Evolutionary conservation across 1,284 basidiomycete species (phyloP), one percentile per base, ranked within the genome.

Genomic region (Pseudozyma hubeiensis): DNA sequence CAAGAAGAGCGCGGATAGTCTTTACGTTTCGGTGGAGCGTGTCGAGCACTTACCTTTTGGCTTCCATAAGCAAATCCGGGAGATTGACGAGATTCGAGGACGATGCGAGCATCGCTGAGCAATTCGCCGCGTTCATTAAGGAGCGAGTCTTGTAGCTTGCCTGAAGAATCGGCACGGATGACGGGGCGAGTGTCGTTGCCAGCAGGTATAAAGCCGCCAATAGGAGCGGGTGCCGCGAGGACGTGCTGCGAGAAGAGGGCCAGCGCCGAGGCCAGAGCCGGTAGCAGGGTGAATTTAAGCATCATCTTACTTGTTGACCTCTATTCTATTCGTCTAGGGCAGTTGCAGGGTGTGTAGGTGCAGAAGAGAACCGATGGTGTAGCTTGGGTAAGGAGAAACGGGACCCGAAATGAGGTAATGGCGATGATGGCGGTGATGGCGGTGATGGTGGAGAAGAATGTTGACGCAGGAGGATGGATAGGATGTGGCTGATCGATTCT

Each of bases 11-110:
- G 47, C 31, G 24, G 31, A 34, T 9, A 19, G 24, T 51, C 37
- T 7, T 16, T 24, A 8, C 34, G 1, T 2, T 43, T 19, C 29
- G 6, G 19, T n/a, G n/a, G 24, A 24, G 24, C 24, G 13, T 14
- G 9, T 31, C 51, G 7, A 8, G 7, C 1, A 43, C 65, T 63
- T 35, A 71, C 68, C 45, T 72, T 72, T 4, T 49, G 31, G 33
- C 33, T 52, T 24, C 67, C 73, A 37, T 75, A 75, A 19, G 64
- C 14, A 33, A 75, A 75, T 13, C 64, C 73, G 16, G 73, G 67
- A 35, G 57, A 67, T 51, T 75, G 73, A 14, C 67, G 59, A 8
- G 60, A 46, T 34, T 71, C 51, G 44, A 75, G 60, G 29, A 71
- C 51, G 47, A 75, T 65, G 24, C 73, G 67, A 46, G 73, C 47